A percentile compares a stretch with the other conserved stretches of the same genome.
phyloP scores from a whole-genome alignment of 2,329 filamentous ascomycete species.

The Venturia pyrina region DNA sequence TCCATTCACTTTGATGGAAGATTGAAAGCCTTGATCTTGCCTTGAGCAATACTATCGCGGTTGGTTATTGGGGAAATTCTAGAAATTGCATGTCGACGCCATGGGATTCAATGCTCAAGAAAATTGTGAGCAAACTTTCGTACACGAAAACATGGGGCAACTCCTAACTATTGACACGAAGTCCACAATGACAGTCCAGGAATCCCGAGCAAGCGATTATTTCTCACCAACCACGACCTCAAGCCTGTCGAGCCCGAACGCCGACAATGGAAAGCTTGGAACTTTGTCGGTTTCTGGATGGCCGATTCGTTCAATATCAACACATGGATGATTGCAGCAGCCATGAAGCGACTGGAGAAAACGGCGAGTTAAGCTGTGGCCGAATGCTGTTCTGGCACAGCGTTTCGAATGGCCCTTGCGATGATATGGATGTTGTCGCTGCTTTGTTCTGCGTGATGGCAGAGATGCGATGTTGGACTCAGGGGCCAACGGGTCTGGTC shows the following conservation, averaged over 20 bases:
- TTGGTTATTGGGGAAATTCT: neutral
- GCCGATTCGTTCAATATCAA: constrained; percentile 29
- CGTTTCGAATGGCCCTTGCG: neutral
- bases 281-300: constrained; percentile 59
- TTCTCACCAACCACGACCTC: constrained; percentile 78
- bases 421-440: neutral
- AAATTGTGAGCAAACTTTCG: neutral
- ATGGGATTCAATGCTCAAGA: neutral
- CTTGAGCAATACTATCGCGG: neutral
- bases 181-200: constrained; percentile 1
- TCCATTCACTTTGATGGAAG: neutral
- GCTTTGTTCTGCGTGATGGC: neutral
- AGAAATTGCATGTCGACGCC: neutral
- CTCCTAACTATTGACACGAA: neutral
- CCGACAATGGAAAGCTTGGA: constrained; percentile 76
- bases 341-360: neutral
- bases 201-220: constrained; percentile 67
- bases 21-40: neutral
- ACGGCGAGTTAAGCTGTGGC: neutral
- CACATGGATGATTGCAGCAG: constrained; percentile 26
- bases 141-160: neutral
- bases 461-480: neutral
- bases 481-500: neutral
- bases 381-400: neutral
- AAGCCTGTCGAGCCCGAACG: constrained; percentile 69